Conservation (phyloP, 1,284 basidiomycete species). For the Exsudoporus floridanus region DNA sequence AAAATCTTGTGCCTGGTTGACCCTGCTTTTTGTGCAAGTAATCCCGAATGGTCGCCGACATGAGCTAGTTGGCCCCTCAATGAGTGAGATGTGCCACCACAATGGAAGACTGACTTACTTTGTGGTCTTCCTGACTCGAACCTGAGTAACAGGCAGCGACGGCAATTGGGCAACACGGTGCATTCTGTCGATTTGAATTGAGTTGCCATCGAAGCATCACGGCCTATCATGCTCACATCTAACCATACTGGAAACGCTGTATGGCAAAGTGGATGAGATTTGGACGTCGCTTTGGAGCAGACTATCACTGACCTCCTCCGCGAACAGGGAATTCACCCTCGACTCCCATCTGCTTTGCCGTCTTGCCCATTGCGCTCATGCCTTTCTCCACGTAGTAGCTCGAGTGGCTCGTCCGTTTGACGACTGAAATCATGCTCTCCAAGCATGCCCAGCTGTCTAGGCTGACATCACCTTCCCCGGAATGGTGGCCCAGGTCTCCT, state of each 20-base stretch:
- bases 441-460: constrained; percentile 75
- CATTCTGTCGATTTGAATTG: constrained; percentile 51
- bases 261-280: constrained; percentile 11
- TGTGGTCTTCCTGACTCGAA: constrained; percentile 75
- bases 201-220: background rate
- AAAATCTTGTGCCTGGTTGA: constrained; percentile 30
- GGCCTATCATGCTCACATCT: constrained; percentile 47
- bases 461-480: constrained; percentile 71
- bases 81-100: constrained; percentile 1
- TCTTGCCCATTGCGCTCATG: constrained; percentile 78
- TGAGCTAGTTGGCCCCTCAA: constrained; percentile 54
- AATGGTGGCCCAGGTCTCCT: constrained; percentile 65
- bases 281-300: background rate
- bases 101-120: constrained; percentile 47
- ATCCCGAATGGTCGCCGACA: constrained; percentile 64
- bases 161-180: constrained; percentile 77
- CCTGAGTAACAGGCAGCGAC: constrained; percentile 81
- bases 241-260: constrained; percentile 82
- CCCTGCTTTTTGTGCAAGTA: constrained; percentile 62
- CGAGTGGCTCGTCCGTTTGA: constrained; percentile 76
- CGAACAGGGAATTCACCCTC: constrained; percentile 61
- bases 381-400: constrained; percentile 82
- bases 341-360: constrained; percentile 65
- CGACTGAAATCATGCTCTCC: constrained; percentile 76
- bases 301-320: constrained; percentile 64